These are phyloP conservation scores for Talaromyces sp. DNA, from an alignment of 2,329 filamentous ascomycete genomes.

Conservation along the genomic window DNA sequence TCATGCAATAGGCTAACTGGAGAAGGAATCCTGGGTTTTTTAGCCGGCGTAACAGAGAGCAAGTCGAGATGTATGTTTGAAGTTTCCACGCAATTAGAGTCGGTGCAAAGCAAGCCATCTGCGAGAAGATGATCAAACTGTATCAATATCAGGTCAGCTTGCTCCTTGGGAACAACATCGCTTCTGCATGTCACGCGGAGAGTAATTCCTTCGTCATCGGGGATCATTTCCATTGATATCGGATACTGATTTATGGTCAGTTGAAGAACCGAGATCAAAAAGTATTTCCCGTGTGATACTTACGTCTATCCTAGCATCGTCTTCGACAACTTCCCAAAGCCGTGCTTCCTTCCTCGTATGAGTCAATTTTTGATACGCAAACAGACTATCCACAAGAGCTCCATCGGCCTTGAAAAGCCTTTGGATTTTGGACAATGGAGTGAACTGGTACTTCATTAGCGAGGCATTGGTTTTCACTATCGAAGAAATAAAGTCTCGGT, in stretches of 20 bases:
- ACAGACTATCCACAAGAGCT: constrained; percentile 74
- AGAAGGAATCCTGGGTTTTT: constrained; percentile 52
- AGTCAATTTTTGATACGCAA: constrained; percentile 69
- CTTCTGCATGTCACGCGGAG: constrained; percentile 63
- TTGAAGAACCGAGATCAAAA: background rate
- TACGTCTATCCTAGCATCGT: constrained; percentile 63
- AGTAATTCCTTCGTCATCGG: constrained; percentile 45
- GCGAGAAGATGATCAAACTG: constrained; percentile 68
- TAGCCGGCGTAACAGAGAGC: constrained; percentile 63
- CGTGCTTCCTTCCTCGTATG: constrained; percentile 14
- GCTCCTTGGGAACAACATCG: constrained; percentile 60
- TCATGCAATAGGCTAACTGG: constrained; percentile 64
- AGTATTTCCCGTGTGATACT: constrained; percentile 12
- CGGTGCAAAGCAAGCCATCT: constrained; percentile 50
- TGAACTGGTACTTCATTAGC: constrained; percentile 65
- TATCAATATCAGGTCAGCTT: constrained; percentile 60
- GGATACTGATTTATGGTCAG: constrained; percentile 50
- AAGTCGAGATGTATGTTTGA: constrained; percentile 19
- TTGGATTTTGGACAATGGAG: constrained; percentile 66
- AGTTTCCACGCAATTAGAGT: constrained; percentile 36
- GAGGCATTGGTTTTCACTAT: constrained; percentile 63
- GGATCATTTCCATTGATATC: constrained; percentile 74
- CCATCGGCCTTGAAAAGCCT: constrained; percentile 61
- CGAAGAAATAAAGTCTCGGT: constrained; percentile 52
- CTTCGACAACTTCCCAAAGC: constrained; percentile 58